Conservation (phyloP, 2,329 filamentous ascomycete genomes). For the Pseudogymnoascus destructans region DNA sequence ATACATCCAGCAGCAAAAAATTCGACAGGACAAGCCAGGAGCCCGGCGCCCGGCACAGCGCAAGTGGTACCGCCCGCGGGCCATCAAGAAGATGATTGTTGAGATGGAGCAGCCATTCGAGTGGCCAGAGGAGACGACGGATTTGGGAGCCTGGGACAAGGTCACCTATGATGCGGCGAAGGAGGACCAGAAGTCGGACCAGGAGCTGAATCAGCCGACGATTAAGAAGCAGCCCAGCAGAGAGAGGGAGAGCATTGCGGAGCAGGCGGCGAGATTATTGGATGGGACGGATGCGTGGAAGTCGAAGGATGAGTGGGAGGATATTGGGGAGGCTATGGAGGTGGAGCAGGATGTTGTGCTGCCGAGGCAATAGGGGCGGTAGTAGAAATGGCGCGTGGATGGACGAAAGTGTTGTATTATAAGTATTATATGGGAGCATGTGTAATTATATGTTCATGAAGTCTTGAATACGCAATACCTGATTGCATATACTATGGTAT, state of each 20-base stretch:
- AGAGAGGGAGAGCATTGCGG: constrained; percentile 35
- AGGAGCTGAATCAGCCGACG: constrained; percentile 23
- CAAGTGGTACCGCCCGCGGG: constrained; percentile 55
- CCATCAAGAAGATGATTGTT: constrained; percentile 87
- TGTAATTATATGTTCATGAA: constrained; percentile 8
- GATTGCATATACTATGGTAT: neutral
- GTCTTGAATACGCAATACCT: neutral
- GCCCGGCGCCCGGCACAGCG: constrained; percentile 31
- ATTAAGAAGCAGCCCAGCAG: constrained; percentile 22
- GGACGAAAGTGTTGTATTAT: constrained; percentile 6
- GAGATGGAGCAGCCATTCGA: constrained; percentile 79
- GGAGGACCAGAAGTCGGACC: constrained; percentile 31
- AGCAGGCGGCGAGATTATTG: constrained; percentile 51
- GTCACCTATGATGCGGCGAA: constrained; percentile 41
- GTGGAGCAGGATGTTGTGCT: constrained; percentile 22
- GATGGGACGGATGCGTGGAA: constrained; percentile 49
- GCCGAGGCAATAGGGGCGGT: constrained; percentile 7
- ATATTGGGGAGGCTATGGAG: constrained; percentile 24
- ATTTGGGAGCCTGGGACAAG: constrained; percentile 50
- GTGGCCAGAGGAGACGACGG: constrained; percentile 61
- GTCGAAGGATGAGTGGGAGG: constrained; percentile 30
- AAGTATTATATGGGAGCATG: constrained; percentile 8
- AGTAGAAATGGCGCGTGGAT: constrained; percentile 9
- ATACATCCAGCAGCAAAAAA: constrained; percentile 58
- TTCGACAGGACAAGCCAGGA: constrained; percentile 37